Evolutionary conservation across 352 stramenopile species (phyloP), one percentile per base, ranked within the genome.

Genomic region (Phytophthora litchii): DNA sequence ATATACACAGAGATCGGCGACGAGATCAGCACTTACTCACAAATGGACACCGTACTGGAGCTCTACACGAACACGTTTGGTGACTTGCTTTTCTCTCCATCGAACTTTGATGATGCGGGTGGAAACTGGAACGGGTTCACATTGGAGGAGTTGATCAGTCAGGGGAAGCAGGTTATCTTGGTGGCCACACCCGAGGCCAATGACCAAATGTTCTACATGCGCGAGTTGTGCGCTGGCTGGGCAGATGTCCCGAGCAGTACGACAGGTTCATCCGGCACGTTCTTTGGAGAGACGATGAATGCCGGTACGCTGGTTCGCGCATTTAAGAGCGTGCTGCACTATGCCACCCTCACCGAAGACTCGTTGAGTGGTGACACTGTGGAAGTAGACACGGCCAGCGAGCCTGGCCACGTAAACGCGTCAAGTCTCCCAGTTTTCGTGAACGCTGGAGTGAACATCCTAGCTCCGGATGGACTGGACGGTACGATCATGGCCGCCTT

Each of bases 1-100:
- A 44, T 89, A 12, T 89, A 89, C 67, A 74, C 79, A 0, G 80
- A 89, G 42, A 70, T 85, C 11, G 80, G 80, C 9, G 53, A 50
- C 9, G 80, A 87, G 32, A 42, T 87, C 9, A 51, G 51, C 14
- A 62, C 60, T 10, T 84, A 78, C 34, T 73, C 64, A 11, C 78
- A 81, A 59, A 48, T 54, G 2, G 70, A 81, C n/a, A 52, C 70
- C n/a, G 61, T 87, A 35, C 58, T 87, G 2, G 47, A 65, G 32
- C 60, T 89, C 7, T 82, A 86, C 62, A 79, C 53, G 8, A 60
- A 52, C 16, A 64, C 51, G 12, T 89, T 87, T 23, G 77, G 80
- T 8, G 70, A 84, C 27, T 12, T 81, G 44, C 45, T 84, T 16
- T 80, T 87, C 54, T 82, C 71, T 11, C 78, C 79, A 1, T 67